These are phyloP conservation scores for Phytophthora crassamura DNA, from an alignment of 352 stramenopile genomes.

Conservation along the genomic window DNA sequence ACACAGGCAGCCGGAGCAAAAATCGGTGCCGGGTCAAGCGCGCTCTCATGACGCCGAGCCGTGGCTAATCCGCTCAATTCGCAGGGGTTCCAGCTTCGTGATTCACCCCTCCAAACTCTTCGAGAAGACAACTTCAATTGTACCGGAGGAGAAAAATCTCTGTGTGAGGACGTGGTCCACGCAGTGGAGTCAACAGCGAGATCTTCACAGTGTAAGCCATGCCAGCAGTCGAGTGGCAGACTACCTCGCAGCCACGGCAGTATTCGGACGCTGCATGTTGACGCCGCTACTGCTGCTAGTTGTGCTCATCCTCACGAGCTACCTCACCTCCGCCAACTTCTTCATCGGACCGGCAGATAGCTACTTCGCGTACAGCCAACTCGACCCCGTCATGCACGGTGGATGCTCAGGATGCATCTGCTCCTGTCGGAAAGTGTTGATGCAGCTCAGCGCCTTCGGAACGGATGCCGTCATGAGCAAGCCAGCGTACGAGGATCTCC, in stretches of 20 bases:
- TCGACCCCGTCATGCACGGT: slow-evolving; percentile 15
- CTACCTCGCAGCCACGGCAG: neutral
- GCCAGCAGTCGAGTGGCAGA: too few relatives aligned
- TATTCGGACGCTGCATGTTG: slow-evolving; percentile 11
- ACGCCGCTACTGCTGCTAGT: slow-evolving; percentile 12
- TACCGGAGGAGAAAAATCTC: too few relatives aligned
- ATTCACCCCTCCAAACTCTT: too few relatives aligned
- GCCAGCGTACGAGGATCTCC: neutral
- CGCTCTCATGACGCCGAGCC: too few relatives aligned
- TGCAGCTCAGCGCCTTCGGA: slow-evolving; percentile 14
- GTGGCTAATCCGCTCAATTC: too few relatives aligned
- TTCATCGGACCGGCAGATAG: slow-evolving; percentile 13
- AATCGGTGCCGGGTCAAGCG: too few relatives aligned
- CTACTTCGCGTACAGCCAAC: slow-evolving; percentile 14
- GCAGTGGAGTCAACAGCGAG: too few relatives aligned
- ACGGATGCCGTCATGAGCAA: slow-evolving; percentile 8
- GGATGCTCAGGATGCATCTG: slow-evolving; percentile 8
- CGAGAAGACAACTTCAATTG: too few relatives aligned
- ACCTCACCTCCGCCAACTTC: slow-evolving; percentile 10
- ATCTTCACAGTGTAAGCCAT: too few relatives aligned
- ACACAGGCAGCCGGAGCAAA: too few relatives aligned
- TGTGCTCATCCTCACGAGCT: slow-evolving; percentile 6
- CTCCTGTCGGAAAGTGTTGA: slow-evolving; percentile 13
- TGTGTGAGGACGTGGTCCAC: too few relatives aligned
- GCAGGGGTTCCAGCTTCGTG: too few relatives aligned